Percentiles rank a stretch among this genome's conserved stretches.
Evolutionary conservation across 2,329 filamentous ascomycete species (phyloP).

Genomic region (Saccharata proteae): DNA sequence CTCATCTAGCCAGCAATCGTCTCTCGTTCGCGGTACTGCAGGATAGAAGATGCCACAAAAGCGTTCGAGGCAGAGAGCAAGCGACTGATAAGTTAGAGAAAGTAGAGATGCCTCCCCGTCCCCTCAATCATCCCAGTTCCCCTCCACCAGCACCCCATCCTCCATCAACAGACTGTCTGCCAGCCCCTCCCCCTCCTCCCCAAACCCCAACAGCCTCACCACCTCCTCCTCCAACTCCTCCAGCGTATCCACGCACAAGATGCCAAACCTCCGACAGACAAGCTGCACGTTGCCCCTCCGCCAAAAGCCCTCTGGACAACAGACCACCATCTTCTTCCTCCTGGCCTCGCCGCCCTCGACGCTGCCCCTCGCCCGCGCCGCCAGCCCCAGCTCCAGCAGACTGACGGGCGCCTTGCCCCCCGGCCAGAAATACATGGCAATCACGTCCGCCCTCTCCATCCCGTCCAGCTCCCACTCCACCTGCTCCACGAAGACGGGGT

Average conservation of each 20-base stretch:
- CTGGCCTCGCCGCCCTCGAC: too few species aligned
- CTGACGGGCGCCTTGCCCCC: slow-evolving; percentile 44
- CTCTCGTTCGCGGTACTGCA: too few species aligned
- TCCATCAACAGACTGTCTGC: too few species aligned
- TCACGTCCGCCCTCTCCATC: slow-evolving; percentile 40
- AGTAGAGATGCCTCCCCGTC: too few species aligned
- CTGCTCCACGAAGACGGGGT: slow-evolving; percentile 40
- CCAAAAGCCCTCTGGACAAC: slow-evolving; percentile 39
- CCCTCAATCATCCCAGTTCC: too few species aligned
- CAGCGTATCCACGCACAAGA: slow-evolving; percentile 33
- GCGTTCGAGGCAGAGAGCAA: too few species aligned
- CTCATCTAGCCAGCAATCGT: too few species aligned
- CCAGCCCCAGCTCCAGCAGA: slow-evolving; percentile 49
- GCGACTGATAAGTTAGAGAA: too few species aligned
- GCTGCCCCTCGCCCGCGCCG: slow-evolving; percentile 23
- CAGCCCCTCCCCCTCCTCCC: not conserved
- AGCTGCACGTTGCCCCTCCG: slow-evolving; percentile 51
- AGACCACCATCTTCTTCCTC: slow-evolving; percentile 45
- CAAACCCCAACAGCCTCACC: slow-evolving; percentile 17
- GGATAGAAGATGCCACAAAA: too few species aligned
- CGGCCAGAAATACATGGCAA: slow-evolving; percentile 46
- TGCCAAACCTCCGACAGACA: slow-evolving; percentile 38
- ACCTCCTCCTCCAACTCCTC: slow-evolving; percentile 29
- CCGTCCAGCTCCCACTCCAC: slow-evolving; percentile 50
- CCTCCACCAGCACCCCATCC: too few species aligned